Percentiles rank a stretch among this genome's conserved stretches.
These are phyloP conservation scores for Dioscorea dumetorum DNA, from an alignment of 106 monocot species.

Conservation along the genomic window DNA sequence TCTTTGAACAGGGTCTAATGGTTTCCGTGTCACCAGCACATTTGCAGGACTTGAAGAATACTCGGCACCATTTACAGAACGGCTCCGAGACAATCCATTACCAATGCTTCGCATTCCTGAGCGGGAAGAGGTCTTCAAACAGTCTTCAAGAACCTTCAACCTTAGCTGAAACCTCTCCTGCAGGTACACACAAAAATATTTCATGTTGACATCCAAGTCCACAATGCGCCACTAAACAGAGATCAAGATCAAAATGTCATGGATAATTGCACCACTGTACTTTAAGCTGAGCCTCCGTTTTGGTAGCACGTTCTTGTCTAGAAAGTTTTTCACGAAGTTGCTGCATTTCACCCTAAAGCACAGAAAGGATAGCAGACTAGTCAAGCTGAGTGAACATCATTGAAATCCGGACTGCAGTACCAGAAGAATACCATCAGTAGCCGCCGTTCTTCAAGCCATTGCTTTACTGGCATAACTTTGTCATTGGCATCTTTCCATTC, in stretches of 20 bases:
- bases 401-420: neutral
- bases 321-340: constrained; percentile 72
- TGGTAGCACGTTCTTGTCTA: constrained; percentile 56
- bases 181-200: neutral
- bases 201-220: no score
- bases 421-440: constrained; percentile 41
- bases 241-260: no score
- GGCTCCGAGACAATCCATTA: constrained; percentile 31
- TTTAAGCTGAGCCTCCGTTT: constrained; percentile 72
- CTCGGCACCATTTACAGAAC: constrained; percentile 43
- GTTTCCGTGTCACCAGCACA: constrained; percentile 20
- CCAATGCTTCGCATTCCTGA: constrained; percentile 15
- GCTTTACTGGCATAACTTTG: constrained; percentile 83
- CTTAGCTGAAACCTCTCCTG: constrained; percentile 65
- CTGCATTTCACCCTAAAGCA: constrained; percentile 73
- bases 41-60: constrained; percentile 23
- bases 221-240: no score
- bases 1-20: constrained; percentile 23
- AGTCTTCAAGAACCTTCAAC: constrained; percentile 71
- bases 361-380: neutral
- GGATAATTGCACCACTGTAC: constrained; percentile 18
- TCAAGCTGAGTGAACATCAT: neutral
- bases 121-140: constrained; percentile 41
- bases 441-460: constrained; percentile 75
- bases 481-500: constrained; percentile 85